A percentile compares a stretch with the other conserved stretches of the same genome.
Evolutionary conservation across 2,329 filamentous ascomycete genomes (phyloP).

Genomic region (Aureobasidium vineae): DNA sequence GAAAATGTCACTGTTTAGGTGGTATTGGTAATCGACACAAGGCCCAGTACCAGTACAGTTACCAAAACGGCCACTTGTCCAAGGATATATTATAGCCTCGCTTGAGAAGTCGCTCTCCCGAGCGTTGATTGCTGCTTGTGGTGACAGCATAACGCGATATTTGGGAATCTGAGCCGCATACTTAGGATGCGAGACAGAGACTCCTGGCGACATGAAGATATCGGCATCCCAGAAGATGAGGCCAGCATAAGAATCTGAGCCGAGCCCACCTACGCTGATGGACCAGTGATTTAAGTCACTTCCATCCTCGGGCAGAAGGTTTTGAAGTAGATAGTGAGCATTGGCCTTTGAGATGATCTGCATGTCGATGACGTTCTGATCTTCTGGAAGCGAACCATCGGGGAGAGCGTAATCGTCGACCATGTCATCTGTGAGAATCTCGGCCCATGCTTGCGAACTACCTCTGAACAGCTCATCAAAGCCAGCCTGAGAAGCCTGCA

Average conservation of each 20-base stretch:
- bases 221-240: slow-evolving; percentile 66
- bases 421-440: slow-evolving; percentile 58
- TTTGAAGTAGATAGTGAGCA: slow-evolving; percentile 58
- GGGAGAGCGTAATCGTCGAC: slow-evolving; percentile 63
- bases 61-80: slow-evolving; percentile 65
- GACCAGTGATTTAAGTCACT: slow-evolving; percentile 56
- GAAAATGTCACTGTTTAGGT: slow-evolving; percentile 68
- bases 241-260: slow-evolving; percentile 66
- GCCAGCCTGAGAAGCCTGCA: slow-evolving; percentile 52
- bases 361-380: slow-evolving; percentile 56
- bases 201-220: slow-evolving; percentile 66
- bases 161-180: slow-evolving; percentile 63
- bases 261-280: slow-evolving; percentile 66
- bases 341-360: slow-evolving; percentile 57
- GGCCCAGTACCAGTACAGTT: slow-evolving; percentile 63
- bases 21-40: slow-evolving; percentile 71
- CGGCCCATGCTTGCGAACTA: slow-evolving; percentile 62
- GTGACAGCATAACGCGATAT: slow-evolving; percentile 59
- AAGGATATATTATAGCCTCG: slow-evolving; percentile 63
- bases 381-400: slow-evolving; percentile 56
- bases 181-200: slow-evolving; percentile 62
- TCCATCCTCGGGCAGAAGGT: slow-evolving; percentile 52
- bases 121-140: slow-evolving; percentile 60
- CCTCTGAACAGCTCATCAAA: slow-evolving; percentile 56
- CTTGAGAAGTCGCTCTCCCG: slow-evolving; percentile 56